Evolutionary conservation across 164 flowering plant genomes (phyloP), one percentile per base, ranked within the genome.

Genomic region (Stephania yunnanensis): DNA sequence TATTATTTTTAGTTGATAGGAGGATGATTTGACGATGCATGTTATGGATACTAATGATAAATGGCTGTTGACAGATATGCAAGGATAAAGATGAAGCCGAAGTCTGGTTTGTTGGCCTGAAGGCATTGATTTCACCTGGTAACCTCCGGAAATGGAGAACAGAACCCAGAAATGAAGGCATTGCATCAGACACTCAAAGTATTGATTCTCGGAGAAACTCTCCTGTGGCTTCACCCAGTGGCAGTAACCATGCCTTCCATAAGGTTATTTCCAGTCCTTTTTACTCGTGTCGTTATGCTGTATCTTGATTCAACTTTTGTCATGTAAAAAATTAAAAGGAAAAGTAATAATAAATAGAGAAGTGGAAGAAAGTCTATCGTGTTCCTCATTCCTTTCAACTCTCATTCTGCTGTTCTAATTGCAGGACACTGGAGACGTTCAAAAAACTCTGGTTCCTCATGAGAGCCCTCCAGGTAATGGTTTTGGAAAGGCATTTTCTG

Each of bases 21-120:
- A 61, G 20, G 66, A 61, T 7, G 7, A 61, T 61, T 7, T 10
- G n/a, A 1, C 7, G 7, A 61, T 17, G 7, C 20, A 19, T 61
- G 25, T n/a, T 19, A 7, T 53, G 10, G 15, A 19, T 61, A 61
- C 7, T 20, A 61, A 68, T 72, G 42, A 55, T 5, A 25, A 19
- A 22, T 73, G 53, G 31, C 52, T 36, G 66, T n/a, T 75, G 71
- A 78, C 87, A 94, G 98, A 92, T 94, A 78, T 94, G 98, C 78
- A 94, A 94, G 81, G 98, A 94, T 79, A 94, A 92, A 81, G 97
- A 90, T 76, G 98, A 94, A 86, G 96, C 97, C 31, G 98, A 94
- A 85, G 91, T 92, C 66, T 95, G 98, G 98, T 86, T 95, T 84
- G 85, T 82, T 78, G 98, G 89, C 81, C 89, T 95, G 20, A 95